A percentile compares a stretch with the other conserved stretches of the same genome.
phyloP scores from a whole-genome alignment of 768 basidiomycete genomes.

The Suillus paluster region DNA sequence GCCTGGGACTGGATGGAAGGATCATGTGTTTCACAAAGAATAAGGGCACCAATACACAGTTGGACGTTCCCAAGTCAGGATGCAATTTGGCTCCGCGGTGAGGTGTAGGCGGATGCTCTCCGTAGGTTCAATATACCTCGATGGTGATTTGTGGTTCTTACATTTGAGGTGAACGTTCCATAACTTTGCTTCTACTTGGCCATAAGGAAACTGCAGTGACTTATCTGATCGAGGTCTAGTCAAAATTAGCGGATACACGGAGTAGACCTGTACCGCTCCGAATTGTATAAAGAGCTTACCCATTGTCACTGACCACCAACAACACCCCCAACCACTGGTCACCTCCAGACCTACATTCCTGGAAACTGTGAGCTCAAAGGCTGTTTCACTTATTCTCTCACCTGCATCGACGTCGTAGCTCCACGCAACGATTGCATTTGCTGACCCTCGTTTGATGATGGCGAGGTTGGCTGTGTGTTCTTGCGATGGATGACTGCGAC shows the following conservation, averaged over 20 bases:
- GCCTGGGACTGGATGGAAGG: background rate
- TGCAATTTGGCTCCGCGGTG: background rate
- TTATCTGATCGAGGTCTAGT: background rate
- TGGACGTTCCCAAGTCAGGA: background rate
- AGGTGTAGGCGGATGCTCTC: background rate
- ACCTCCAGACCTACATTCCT: background rate
- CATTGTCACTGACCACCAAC: background rate
- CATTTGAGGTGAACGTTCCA: background rate
- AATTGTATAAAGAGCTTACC: conserved; percentile 4
- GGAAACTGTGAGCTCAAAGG: background rate
- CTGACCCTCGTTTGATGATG: conserved; percentile 29
- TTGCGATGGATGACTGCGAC: conserved; percentile 84
- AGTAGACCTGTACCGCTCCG: background rate
- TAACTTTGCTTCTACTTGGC: background rate
- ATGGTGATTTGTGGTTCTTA: background rate
- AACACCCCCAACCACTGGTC: background rate
- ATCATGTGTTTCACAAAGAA: background rate
- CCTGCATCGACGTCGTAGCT: conserved; percentile 38
- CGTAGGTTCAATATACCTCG: background rate
- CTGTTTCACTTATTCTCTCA: conserved; percentile 16
- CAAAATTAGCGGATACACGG: background rate
- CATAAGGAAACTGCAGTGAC: background rate
- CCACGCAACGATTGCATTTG: conserved; percentile 37
- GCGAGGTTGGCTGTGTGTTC: conserved; percentile 43
- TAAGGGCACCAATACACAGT: background rate